Evolutionary conservation across 2,329 filamentous ascomycete species (phyloP), one percentile per base, ranked within the genome.

Genomic region (Penicillium sp.): DNA sequence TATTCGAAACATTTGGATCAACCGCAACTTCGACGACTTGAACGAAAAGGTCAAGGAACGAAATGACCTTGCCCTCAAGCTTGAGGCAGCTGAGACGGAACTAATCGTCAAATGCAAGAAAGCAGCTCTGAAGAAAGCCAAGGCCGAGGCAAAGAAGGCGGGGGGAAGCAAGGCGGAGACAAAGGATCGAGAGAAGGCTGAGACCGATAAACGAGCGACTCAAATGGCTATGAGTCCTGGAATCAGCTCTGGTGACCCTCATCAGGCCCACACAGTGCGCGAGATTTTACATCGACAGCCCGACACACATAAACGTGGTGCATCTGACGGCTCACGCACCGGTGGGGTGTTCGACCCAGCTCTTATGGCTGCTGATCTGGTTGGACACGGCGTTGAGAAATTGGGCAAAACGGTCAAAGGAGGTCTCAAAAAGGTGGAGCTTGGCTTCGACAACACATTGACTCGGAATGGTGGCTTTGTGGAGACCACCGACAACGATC

Each of bases 1-100:
- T 34, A 89, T 99, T 71, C 87, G 91, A 60, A 98, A 98, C 67
- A 90, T 99, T 49, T 99, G 94, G 93, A 88, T 99, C 68, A 99
- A 97, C 60, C 86, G 94, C 62, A 91, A 99, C 71, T 89, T 92
- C 66, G 91, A 93, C 45, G 84, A 88, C 8, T 83, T 99, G 11
- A 84, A 91, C 49, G 89, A 93, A 62, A 98, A 98, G 73, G 90
- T 98, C 48, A 85, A 90, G 51, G 80, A 86, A 63, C 86, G 95
- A 47, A 86, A 92, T 61, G 78, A 84, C 8, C 79, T 96, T 14
- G 92, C 94, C 49, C 75, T 83, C 43, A 80, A 82, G 57, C 84
- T 99, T 0, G 95, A 99, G 71, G 77, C 78, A 8, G 94, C 94
- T 1, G 90, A 98, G 75, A 97, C 92, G 0, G 87, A 91, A 22